phyloP scores from a whole-genome alignment of 305 asterid species.

The Stenogyne calaminthoides region DNA sequence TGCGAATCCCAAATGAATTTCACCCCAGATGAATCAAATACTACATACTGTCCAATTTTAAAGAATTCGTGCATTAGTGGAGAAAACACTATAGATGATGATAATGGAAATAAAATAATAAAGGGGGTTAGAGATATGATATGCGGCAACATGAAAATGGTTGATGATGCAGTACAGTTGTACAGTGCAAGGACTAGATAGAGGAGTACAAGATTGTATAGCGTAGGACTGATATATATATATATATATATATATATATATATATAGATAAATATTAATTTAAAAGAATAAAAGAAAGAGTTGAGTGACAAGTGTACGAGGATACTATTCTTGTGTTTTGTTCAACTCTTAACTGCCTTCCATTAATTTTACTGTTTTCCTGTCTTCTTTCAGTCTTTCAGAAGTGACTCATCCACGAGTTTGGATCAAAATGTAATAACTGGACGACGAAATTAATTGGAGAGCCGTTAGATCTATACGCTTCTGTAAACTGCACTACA shows the following conservation, averaged over 20 bases:
- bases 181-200: background rate
- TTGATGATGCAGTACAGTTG: background rate
- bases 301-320: constrained; percentile 20
- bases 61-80: too few relatives aligned
- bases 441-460: too few relatives aligned
- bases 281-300: background rate
- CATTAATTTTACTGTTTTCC: background rate
- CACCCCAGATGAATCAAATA: too few relatives aligned
- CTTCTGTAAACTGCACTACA: too few relatives aligned
- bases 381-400: background rate
- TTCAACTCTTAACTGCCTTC: background rate
- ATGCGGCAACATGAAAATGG: constrained; percentile 29
- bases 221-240: too few relatives aligned
- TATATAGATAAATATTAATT: background rate
- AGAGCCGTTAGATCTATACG: too few relatives aligned
- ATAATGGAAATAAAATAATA: background rate
- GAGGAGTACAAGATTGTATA: too few relatives aligned
- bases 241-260: background rate
- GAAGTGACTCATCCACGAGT: background rate
- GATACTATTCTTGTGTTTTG: constrained; percentile 23
- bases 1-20: too few relatives aligned
- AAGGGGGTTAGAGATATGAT: background rate
- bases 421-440: too few relatives aligned
- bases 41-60: too few relatives aligned
- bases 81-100: background rate